A percentile compares a stretch with the other conserved stretches of the same genome.
These are phyloP conservation scores for Boletus austroedulis DNA, from an alignment of 1,284 basidiomycete species.

Conservation along the genomic window DNA sequence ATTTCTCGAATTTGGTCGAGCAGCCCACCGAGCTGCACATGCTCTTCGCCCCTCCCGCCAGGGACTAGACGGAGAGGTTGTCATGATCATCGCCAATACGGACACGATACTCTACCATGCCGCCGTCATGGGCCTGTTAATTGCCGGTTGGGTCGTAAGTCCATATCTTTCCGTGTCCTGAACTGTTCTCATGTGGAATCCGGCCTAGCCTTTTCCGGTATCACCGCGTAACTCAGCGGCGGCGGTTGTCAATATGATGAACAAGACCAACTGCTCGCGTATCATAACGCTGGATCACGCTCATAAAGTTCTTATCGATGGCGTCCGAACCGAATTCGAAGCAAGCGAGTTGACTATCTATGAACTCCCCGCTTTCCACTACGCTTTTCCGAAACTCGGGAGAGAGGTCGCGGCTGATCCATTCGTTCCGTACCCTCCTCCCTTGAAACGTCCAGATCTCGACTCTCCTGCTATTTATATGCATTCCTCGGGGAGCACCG, in stretches of 20 bases:
- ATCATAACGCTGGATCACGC: conserved; percentile 32
- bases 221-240: conserved; percentile 36
- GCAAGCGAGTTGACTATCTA: conserved; percentile 14
- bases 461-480: conserved; percentile 31
- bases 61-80: conserved; percentile 32
- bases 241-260: conserved; percentile 34
- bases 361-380: conserved; percentile 32
- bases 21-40: conserved; percentile 35
- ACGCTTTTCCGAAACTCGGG: conserved; percentile 37
- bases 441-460: conserved; percentile 13
- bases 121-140: conserved; percentile 25
- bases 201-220: conserved; percentile 36
- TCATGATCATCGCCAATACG: conserved; percentile 36
- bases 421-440: conserved; percentile 31
- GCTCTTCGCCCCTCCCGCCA: conserved; percentile 24
- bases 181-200: not conserved
- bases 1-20: conserved; percentile 34
- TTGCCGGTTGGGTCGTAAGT: conserved; percentile 28
- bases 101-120: conserved; percentile 39
- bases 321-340: conserved; percentile 13
- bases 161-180: not conserved
- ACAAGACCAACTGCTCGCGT: conserved; percentile 30
- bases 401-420: conserved; percentile 24
- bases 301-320: conserved; percentile 29
- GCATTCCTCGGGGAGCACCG: conserved; percentile 41